These are phyloP conservation scores for Fistulinella cinereoalba DNA, from an alignment of 1,284 basidiomycete genomes.

Conservation along the genomic window DNA sequence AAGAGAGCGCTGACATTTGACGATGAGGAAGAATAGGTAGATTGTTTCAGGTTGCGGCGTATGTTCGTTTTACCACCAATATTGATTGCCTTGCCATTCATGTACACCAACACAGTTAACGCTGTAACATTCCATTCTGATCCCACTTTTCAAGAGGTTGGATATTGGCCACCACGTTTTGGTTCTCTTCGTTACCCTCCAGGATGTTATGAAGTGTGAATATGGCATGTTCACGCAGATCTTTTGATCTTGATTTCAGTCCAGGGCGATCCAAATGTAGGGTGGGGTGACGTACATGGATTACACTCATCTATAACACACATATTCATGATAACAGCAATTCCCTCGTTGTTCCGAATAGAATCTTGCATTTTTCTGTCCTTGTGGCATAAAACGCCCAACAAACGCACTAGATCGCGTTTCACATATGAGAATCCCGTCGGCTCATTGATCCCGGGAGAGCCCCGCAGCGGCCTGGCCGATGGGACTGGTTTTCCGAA, in stretches of 20 bases:
- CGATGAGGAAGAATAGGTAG: constrained; percentile 43
- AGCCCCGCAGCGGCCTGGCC: constrained; percentile 18
- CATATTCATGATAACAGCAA: constrained; percentile 78
- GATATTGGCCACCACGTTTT: constrained; percentile 72
- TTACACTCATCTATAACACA: constrained; percentile 89
- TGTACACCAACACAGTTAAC: constrained; percentile 7
- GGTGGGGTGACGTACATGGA: constrained; percentile 64
- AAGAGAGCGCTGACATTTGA: constrained; percentile 56
- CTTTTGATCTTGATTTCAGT: constrained; percentile 42
- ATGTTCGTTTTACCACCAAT: no score
- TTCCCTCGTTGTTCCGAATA: constrained; percentile 65
- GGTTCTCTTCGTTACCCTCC: constrained; percentile 73
- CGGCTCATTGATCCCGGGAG: constrained; percentile 31
- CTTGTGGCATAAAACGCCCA: constrained; percentile 71
- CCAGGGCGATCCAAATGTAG: not conserved
- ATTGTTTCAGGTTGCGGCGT: not conserved
- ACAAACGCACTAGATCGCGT: constrained; percentile 76
- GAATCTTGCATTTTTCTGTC: constrained; percentile 68
- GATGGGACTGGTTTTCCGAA: constrained; percentile 56
- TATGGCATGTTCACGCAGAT: constrained; percentile 86
- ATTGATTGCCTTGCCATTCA: no score
- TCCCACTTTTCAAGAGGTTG: constrained; percentile 60
- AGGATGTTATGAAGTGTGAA: constrained; percentile 80
- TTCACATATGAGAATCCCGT: constrained; percentile 80
- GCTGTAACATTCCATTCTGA: constrained; percentile 52